Evolutionary conservation across 2,329 filamentous ascomycete genomes (phyloP), one percentile per base, ranked within the genome.

Genomic region (Blumeria graminis): DNA sequence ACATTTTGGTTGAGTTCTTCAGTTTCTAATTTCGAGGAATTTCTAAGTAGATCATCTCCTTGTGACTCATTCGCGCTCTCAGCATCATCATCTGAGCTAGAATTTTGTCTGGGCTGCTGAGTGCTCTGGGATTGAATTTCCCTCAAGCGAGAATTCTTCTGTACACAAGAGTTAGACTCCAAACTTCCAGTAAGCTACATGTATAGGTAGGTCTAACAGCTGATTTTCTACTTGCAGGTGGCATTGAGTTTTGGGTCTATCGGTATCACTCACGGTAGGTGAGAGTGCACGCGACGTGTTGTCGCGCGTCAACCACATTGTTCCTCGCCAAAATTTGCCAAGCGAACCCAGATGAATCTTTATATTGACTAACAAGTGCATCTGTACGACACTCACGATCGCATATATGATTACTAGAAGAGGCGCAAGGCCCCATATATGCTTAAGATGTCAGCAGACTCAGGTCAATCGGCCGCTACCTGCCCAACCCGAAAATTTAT

Each of bases 1-100:
- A 77, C 74, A 36, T 80, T 67, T 60, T 78, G 74, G 3, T 73
- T 69, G 11, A 61, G 57, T n/a, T 57, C 60, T 6, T 62, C 61
- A 1, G 56, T 59, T 11, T 36, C 58, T 28, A 28, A 28, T 28
- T 28, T 28, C 4, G 22, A 28, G 22, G 22, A 28, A 28, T 28
- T 28, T 28, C 22, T 28, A 28, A 28, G 22, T 28, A 28, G 22
- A 28, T 28, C 22, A 28, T 28, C 22, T 28, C 22, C 22, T 3
- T 55, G 57, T 10, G 57, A 61, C 2, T 61, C 61, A 32, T 58
- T 57, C 0, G 57, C 61, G 8, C 59, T 59, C 2, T 62, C 62
- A 0, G 61, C 61, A 9, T 65, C 64, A 6, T 62, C 61, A 16
- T 63, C 60, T 1, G 61, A 63, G 1, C 56, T 58, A 35, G 55